Conservation (phyloP, 148 eudicot genomes). For the Agrostemma githago region DNA sequence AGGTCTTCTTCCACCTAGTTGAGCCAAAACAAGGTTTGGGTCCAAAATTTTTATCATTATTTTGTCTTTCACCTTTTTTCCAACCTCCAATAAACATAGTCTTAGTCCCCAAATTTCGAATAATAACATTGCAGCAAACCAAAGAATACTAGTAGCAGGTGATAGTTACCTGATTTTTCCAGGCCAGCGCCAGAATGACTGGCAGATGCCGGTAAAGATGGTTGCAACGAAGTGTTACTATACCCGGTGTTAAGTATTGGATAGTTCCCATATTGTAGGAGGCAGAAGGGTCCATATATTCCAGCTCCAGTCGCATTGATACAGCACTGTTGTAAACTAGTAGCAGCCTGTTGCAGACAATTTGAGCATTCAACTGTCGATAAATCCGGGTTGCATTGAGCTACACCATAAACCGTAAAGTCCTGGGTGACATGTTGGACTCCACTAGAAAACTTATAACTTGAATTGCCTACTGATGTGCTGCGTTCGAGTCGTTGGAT, state of each 20-base stretch:
- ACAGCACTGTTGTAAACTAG: not conserved
- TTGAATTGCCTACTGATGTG: constrained; percentile 21
- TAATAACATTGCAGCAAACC: too few species aligned
- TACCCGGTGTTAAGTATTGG: not conserved
- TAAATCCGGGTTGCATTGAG: constrained; percentile 29
- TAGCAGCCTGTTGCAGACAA: not conserved
- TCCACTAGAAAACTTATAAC: constrained; percentile 19
- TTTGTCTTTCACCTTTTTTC: too few species aligned
- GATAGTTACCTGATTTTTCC: not conserved
- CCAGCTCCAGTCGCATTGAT: not conserved
- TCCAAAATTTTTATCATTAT: too few species aligned
- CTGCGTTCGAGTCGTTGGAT: not conserved
- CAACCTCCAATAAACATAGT: too few species aligned
- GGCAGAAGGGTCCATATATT: constrained; percentile 8
- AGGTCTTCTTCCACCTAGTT: too few species aligned
- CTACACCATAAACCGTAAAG: constrained; percentile 6
- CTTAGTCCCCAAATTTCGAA: too few species aligned
- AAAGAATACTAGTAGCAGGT: too few species aligned
- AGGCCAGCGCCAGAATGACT: not conserved
- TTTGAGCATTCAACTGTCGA: constrained; percentile 2
- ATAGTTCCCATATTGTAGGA: constrained; percentile 3
- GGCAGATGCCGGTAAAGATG: not conserved
- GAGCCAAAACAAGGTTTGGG: too few species aligned
- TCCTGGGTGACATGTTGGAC: not conserved
- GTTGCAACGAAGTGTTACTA: not conserved